Evolutionary conservation across 140 eudicot genomes (phyloP), one percentile per base, ranked within the genome.

Genomic region (Eryngium alpinum): DNA sequence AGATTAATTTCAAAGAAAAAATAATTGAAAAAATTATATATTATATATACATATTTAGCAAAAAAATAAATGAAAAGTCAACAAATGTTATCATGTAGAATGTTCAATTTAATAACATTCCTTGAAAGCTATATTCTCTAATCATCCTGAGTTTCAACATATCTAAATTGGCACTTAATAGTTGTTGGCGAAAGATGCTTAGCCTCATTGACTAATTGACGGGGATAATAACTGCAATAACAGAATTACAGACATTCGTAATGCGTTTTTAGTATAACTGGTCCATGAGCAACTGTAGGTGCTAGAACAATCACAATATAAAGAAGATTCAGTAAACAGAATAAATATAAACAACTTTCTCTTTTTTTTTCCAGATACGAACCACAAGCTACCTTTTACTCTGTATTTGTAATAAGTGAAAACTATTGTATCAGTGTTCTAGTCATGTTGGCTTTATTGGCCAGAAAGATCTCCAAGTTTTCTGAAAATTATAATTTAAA

Each of bases 61-160:
- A n/a, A n/a, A n/a, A n/a, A n/a, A n/a, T n/a, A n/a, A n/a, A n/a
- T n/a, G n/a, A n/a, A n/a, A 38, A 38, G 46, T 38, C 46, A 46
- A 73, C 19, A 60, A 63, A n/a, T 28, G 10, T 81, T 17, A 22
- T 71, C 63, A 74, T 72, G 77, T 72, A 72, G 38, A 9, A 72
- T 72, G n/a, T 43, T n/a, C 13, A 43, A 44, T 19, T 73, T n/a
- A 2, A 28, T 15, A 69, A 14, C 44, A 28, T 27, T 44, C 9
- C 70, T 16, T 21, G 4, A 28, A 3, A 28, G 12, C 22, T 31
- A 29, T 12, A 15, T 29, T 29, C 73, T 25, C 12, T 67, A 46
- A 16, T 28, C 46, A 4, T 67, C 9, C 9, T 27, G 33, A 29
- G 43, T 22, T 18, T 70, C 50, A 11, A 31, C 12, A 71, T 71